These are phyloP conservation scores for Phytophthora megakarya DNA, from an alignment of 352 stramenopile species.

Conservation along the genomic window DNA sequence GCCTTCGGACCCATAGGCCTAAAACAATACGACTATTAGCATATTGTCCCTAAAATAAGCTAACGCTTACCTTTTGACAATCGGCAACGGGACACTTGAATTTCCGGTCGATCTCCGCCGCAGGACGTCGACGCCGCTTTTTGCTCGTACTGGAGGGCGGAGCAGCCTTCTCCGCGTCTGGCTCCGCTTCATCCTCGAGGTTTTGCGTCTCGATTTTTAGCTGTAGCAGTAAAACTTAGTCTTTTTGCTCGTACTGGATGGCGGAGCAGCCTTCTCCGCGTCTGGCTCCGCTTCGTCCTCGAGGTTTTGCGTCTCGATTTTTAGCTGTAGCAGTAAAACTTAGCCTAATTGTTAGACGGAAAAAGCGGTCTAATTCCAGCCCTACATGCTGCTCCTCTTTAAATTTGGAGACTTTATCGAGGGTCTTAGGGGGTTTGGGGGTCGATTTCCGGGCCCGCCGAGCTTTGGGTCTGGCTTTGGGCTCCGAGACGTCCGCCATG, in stretches of 20 bases:
- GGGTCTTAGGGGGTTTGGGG: neutral
- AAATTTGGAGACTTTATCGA: constrained; percentile 44
- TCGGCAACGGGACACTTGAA: constrained; percentile 48
- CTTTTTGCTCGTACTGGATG: constrained; percentile 69
- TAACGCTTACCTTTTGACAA: constrained; percentile 55
- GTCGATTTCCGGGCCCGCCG: constrained; percentile 8
- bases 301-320: constrained; percentile 61
- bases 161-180: constrained; percentile 28
- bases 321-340: constrained; percentile 36
- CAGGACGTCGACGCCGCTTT: constrained; percentile 72
- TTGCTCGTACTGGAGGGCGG: constrained; percentile 59
- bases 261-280: constrained; percentile 25
- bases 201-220: constrained; percentile 65
- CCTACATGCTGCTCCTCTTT: constrained; percentile 62
- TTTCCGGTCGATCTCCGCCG: constrained; percentile 85
- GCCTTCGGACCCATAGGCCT: constrained; percentile 83
- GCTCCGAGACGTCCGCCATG: constrained; percentile 23
- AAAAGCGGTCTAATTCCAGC: no score
- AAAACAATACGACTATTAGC: constrained; percentile 12
- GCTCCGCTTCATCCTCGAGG: constrained; percentile 15
- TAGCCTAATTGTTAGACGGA: constrained; percentile 1
- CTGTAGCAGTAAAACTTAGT: constrained; percentile 26
- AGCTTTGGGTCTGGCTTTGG: constrained; percentile 3
- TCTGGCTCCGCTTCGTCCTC: constrained; percentile 19
- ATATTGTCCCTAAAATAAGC: constrained; percentile 1